Base-by-base conservation (phyloP, 495 filamentous ascomycete genomes). In the Friedmanniomyces endolithicus region DNA sequence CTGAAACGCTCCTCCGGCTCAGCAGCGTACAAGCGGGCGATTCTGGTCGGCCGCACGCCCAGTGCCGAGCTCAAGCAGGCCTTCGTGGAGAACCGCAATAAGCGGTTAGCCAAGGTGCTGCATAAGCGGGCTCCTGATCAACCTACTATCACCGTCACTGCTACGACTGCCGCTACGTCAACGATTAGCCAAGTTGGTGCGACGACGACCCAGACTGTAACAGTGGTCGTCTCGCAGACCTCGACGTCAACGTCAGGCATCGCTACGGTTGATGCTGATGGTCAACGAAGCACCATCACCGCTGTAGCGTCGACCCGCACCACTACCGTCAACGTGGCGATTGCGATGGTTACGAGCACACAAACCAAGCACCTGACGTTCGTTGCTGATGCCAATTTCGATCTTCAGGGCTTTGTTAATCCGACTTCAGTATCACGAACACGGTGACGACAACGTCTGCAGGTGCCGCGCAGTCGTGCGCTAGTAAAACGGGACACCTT, bases 61-160 rank as follows among this genome's bases (percentile, higher is more conserved):
- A 31, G 31, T 11, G 17, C 7, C 1, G 45, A 48, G 22, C 22
- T 48, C 29, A 55, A 49, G 43, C 22, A 8, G 19, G 20, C 19
- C 6, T 48, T 34, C 31, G 16, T 55, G 40, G 34, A 47, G 29
- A 43, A 55, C 41, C 52, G 45, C 11, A 23, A 35, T n/a, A 31
- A 47, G 27, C 16, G 11, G 1, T 11, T 49, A 7, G 50, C 24
- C 37, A 41, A 41, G 37, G 12, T 16, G n/a, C 43, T 67, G 24
- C 44, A 59, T 1, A 58, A 57, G 52, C 65, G 67, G 52, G 64
- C 64, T 52, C 64, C 64, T 1, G 67, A 70, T 55, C 52, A 56
- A 3, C 48, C 59, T 17, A 53, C 55, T 39, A 50, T 65, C 43
- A 70, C 65, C 19, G 56, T 65, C 17, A 63, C 62, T 16, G 52